Percentiles rank a stretch among this genome's conserved stretches.
phyloP scores from a whole-genome alignment of 495 filamentous ascomycete species.

The Lepraria neglecta region DNA sequence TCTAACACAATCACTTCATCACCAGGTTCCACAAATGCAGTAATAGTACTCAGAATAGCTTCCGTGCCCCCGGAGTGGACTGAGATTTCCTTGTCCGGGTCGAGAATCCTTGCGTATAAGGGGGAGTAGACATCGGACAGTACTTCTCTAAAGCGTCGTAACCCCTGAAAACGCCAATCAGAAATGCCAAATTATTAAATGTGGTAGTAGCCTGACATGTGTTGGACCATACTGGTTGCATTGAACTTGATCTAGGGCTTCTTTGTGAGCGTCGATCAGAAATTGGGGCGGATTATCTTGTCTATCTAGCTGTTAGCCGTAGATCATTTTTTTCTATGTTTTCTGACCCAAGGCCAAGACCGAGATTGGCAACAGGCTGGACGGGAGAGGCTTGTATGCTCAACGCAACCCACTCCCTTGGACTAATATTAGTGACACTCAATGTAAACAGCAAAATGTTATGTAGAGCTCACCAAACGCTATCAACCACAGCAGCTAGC shows the following conservation, averaged over 20 bases:
- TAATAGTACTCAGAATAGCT: too few species aligned
- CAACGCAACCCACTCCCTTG: slow-evolving; percentile 11
- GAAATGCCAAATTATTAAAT: neutral
- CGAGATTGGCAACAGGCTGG: slow-evolving; percentile 23
- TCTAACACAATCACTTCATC: too few species aligned
- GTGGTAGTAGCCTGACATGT: neutral
- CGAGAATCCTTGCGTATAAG: too few species aligned
- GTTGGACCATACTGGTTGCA: slow-evolving; percentile 20
- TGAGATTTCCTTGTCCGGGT: too few species aligned
- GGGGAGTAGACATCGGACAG: too few species aligned
- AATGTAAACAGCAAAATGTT: too few species aligned
- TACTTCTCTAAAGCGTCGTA: too few species aligned
- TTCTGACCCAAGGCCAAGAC: slow-evolving; percentile 8
- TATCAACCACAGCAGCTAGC: neutral
- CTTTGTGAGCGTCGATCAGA: slow-evolving; percentile 18
- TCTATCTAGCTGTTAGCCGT: neutral
- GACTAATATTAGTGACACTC: too few species aligned
- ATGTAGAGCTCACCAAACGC: too few species aligned
- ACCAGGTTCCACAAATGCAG: too few species aligned
- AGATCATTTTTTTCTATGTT: neutral
- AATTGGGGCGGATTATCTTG: slow-evolving; percentile 20
- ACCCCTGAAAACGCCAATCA: neutral
- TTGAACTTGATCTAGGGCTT: slow-evolving; percentile 16
- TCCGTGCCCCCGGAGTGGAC: too few species aligned
- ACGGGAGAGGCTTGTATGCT: slow-evolving; percentile 14